These are phyloP conservation scores for Yamadazyma atmosphaerica DNA, from an alignment of 1,139 yeast species.

Conservation along the genomic window DNA sequence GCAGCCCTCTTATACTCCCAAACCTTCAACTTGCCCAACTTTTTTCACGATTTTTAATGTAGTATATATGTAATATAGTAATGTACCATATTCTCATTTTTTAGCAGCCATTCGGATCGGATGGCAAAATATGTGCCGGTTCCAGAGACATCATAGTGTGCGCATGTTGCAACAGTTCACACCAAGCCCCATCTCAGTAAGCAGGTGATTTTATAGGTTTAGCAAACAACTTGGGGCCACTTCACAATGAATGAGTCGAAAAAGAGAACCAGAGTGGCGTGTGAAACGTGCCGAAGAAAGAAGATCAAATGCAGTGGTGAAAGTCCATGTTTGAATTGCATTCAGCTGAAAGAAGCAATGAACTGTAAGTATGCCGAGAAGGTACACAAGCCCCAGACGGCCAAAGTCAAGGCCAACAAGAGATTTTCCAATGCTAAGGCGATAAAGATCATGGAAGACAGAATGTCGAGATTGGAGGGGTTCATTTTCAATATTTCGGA, in stretches of 20 bases:
- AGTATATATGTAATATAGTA: background rate
- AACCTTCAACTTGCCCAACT: constrained; percentile 15
- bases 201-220: background rate
- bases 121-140: background rate
- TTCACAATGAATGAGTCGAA: constrained; percentile 3
- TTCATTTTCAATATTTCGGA: constrained; percentile 21
- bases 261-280: constrained; percentile 48
- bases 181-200: too few relatives aligned
- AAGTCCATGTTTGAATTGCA: constrained; percentile 47
- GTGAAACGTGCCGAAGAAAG: constrained; percentile 51
- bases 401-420: constrained; percentile 11
- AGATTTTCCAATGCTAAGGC: constrained; percentile 12
- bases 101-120: background rate
- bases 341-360: constrained; percentile 20
- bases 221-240: background rate
- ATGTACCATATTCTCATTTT: background rate
- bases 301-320: constrained; percentile 54
- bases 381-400: constrained; percentile 15
- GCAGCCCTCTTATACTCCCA: constrained; percentile 14
- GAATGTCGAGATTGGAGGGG: constrained; percentile 26
- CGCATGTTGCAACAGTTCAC: background rate
- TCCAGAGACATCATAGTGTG: background rate
- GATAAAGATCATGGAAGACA: constrained; percentile 21
- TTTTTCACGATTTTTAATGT: constrained; percentile 7
- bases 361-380: constrained; percentile 31